phyloP scores from a whole-genome alignment of 2,329 filamentous ascomycete species.

The Aspergillus calidoustus region DNA sequence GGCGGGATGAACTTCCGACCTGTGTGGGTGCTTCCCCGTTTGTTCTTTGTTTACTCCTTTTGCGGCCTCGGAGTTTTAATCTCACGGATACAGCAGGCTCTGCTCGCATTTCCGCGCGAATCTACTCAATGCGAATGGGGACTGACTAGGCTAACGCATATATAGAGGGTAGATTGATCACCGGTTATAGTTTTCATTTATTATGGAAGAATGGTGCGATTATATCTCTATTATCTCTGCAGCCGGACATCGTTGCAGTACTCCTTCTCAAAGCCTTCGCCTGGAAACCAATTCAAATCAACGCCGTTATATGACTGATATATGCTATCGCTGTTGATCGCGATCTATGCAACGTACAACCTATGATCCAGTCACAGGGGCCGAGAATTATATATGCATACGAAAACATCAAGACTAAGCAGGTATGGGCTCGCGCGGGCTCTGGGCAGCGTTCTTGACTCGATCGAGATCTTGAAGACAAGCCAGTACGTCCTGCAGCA shows the following conservation, averaged over 20 bases:
- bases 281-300: background rate
- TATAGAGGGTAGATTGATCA: background rate
- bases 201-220: background rate
- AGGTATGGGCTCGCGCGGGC: conserved; percentile 13
- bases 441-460: conserved; percentile 23
- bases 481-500: conserved; percentile 23
- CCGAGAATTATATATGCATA: background rate
- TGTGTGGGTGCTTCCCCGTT: background rate
- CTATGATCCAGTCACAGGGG: background rate
- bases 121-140: background rate
- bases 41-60: background rate
- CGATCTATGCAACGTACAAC: background rate
- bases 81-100: background rate
- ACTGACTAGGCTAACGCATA: background rate
- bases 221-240: background rate
- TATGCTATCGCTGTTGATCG: background rate
- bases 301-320: background rate
- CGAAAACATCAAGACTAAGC: background rate
- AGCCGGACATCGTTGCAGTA: background rate
- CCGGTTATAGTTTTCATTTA: background rate
- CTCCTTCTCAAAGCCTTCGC: background rate
- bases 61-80: background rate
- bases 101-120: background rate
- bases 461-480: conserved; percentile 26
- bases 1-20: background rate